phyloP scores from a whole-genome alignment of 2,329 filamentous ascomycete genomes.

The Alternaria sp. region DNA sequence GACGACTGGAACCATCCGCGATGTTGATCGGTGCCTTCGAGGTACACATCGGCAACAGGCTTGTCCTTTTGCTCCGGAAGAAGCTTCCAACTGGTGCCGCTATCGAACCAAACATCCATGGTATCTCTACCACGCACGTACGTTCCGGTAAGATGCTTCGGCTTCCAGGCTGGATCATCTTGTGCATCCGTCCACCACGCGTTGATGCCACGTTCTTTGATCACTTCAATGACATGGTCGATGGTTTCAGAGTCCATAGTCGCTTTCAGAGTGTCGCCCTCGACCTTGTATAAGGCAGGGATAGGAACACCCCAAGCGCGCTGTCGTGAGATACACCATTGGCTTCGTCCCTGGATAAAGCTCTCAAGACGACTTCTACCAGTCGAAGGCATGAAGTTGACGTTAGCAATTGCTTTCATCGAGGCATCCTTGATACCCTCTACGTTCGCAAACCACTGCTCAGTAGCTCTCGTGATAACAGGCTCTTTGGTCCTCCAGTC shows the following conservation, averaged over 20 bases:
- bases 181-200: slow-evolving; percentile 90
- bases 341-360: slow-evolving; percentile 86
- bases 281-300: slow-evolving; percentile 80
- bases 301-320: slow-evolving; percentile 97
- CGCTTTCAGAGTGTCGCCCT: slow-evolving; percentile 69
- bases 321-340: slow-evolving; percentile 98
- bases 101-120: slow-evolving; percentile 99
- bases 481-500: slow-evolving; percentile 97
- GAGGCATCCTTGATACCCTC: slow-evolving; percentile 80
- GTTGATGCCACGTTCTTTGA: slow-evolving; percentile 82
- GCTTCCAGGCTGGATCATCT: slow-evolving; percentile 81
- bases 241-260: slow-evolving; percentile 83
- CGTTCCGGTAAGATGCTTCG: slow-evolving; percentile 65
- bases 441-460: slow-evolving; percentile 98
- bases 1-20: slow-evolving; percentile 99
- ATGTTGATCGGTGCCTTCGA: slow-evolving; percentile 96
- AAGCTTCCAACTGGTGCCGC: slow-evolving; percentile 87
- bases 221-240: slow-evolving; percentile 81
- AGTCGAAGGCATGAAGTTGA: slow-evolving; percentile 79
- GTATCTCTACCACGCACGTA: slow-evolving; percentile 87
- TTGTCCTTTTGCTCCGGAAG: slow-evolving; percentile 43
- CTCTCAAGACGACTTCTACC: slow-evolving; percentile 80
- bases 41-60: slow-evolving; percentile 80
- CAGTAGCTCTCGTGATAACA: slow-evolving; percentile 88
- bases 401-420: slow-evolving; percentile 72